Evolutionary conservation across 441 rosid genomes (phyloP).

Genomic region (Omphalea diandra): DNA sequence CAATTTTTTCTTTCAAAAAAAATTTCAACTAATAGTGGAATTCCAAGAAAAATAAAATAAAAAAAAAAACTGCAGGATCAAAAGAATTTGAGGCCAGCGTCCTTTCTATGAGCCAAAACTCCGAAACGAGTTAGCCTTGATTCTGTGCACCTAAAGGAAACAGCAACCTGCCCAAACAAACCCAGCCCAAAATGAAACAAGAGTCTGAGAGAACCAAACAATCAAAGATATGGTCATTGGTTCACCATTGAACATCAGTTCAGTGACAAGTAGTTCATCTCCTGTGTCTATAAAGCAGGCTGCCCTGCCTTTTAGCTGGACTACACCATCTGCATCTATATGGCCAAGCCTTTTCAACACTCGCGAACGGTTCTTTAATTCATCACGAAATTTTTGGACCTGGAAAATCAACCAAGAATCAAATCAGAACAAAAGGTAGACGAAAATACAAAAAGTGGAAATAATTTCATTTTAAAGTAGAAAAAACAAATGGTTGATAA

Average conservation of each 20-base stretch:
- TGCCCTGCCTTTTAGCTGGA: constrained; percentile 95
- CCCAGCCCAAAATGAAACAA: constrained; percentile 21
- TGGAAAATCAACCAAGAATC: constrained; percentile 34
- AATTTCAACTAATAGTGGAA: background rate
- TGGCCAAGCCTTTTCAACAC: constrained; percentile 97
- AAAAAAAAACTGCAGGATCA: background rate
- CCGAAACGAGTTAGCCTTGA: constrained; percentile 12
- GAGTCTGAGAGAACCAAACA: constrained; percentile 15
- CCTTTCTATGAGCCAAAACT: constrained; percentile 6
- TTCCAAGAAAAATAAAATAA: background rate
- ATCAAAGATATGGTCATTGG: constrained; percentile 21
- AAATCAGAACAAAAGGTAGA: constrained; percentile 16
- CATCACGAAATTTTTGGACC: constrained; percentile 96
- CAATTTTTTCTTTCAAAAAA: background rate
- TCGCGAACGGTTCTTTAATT: constrained; percentile 91
- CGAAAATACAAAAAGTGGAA: background rate
- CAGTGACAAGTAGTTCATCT: constrained; percentile 97
- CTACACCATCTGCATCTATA: constrained; percentile 82
- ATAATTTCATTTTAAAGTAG: background rate
- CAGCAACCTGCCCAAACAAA: constrained; percentile 16
- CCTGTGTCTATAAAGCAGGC: constrained; percentile 99
- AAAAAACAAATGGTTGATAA: background rate
- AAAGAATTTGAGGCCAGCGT: constrained; percentile 5
- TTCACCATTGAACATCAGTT: constrained; percentile 94
- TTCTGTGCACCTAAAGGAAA: constrained; percentile 1